A percentile compares a stretch with the other conserved stretches of the same genome.
These are phyloP conservation scores for Vitis hybrid DNA, from an alignment of 177 flowering plant genomes.

Conservation along the genomic window DNA sequence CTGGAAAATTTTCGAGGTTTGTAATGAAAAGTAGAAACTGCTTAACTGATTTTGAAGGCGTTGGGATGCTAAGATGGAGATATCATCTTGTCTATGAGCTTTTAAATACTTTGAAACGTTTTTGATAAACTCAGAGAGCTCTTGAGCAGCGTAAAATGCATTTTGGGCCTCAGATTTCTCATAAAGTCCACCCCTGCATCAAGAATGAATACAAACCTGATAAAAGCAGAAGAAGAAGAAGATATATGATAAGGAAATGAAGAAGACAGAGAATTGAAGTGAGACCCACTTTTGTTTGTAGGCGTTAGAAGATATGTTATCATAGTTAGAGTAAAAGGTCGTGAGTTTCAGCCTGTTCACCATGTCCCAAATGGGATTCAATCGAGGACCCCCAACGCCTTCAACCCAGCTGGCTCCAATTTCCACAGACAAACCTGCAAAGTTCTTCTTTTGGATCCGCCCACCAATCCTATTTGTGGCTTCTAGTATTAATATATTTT, in stretches of 20 bases:
- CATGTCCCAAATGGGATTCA: constrained; percentile 35
- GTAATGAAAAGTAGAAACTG: background rate
- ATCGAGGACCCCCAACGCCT: constrained; percentile 29
- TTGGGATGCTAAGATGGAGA: constrained; percentile 36
- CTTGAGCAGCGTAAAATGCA: constrained; percentile 2
- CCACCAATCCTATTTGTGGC: constrained; percentile 49
- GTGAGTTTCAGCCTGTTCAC: constrained; percentile 34
- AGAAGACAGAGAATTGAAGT: background rate
- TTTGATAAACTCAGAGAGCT: background rate
- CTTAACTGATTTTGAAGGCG: constrained; percentile 31
- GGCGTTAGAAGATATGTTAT: constrained; percentile 34
- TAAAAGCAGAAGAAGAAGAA: background rate
- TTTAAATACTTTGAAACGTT: constrained; percentile 14
- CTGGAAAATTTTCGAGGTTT: no score
- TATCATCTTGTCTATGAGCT: constrained; percentile 25
- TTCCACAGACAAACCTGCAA: constrained; percentile 40
- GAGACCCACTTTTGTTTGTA: constrained; percentile 34
- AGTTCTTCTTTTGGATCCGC: constrained; percentile 28
- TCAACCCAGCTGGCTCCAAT: constrained; percentile 53
- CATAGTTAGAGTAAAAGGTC: constrained; percentile 31
- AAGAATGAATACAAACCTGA: no score
- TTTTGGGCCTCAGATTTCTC: constrained; percentile 9
- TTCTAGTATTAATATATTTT: constrained; percentile 39
- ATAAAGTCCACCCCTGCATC: constrained; percentile 15
- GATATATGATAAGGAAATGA: background rate